Percentiles rank a stretch among this genome's conserved stretches.
Evolutionary conservation across 176 grass and related monocot species (phyloP).

Genomic region (Musa troglodytarum): DNA sequence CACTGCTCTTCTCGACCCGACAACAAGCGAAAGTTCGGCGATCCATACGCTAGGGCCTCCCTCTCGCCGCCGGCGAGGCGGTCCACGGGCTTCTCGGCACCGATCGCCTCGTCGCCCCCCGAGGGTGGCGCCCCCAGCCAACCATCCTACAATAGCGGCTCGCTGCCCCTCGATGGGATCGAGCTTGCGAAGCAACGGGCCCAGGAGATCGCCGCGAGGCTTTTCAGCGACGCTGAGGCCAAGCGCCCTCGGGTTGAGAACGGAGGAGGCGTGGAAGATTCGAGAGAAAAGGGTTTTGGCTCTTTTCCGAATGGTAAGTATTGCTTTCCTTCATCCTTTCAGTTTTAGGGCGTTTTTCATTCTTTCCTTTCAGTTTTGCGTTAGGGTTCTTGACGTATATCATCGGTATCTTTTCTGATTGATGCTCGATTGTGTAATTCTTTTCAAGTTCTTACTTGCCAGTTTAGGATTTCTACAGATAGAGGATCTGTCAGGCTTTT

Average conservation of each 20-base stretch:
- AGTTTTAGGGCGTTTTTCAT: background rate
- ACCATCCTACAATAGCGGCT: constrained; percentile 61
- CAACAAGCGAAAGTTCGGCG: constrained; percentile 73
- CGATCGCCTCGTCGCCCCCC: constrained; percentile 32
- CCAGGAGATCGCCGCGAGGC: constrained; percentile 81
- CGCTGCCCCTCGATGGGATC: constrained; percentile 75
- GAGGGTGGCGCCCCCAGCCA: constrained; percentile 4
- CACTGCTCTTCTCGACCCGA: constrained; percentile 38
- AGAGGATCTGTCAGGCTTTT: too few relatives aligned
- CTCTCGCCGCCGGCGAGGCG: constrained; percentile 20
- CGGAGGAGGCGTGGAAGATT: constrained; percentile 37
- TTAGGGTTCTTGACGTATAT: constrained; percentile 11
- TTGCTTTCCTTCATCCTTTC: background rate
- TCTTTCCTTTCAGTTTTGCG: constrained; percentile 1
- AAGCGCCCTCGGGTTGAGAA: constrained; percentile 77
- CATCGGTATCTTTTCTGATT: background rate
- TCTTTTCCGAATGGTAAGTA: constrained; percentile 34
- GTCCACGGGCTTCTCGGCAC: constrained; percentile 65
- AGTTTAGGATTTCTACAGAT: background rate
- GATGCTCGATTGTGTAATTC: background rate
- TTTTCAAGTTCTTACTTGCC: background rate
- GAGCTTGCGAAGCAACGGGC: constrained; percentile 89
- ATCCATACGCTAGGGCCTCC: constrained; percentile 32
- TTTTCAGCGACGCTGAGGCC: constrained; percentile 85
- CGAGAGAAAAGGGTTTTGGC: constrained; percentile 16